Conservation (phyloP, 148 eudicot genomes). For the Nepenthes gracilis region DNA sequence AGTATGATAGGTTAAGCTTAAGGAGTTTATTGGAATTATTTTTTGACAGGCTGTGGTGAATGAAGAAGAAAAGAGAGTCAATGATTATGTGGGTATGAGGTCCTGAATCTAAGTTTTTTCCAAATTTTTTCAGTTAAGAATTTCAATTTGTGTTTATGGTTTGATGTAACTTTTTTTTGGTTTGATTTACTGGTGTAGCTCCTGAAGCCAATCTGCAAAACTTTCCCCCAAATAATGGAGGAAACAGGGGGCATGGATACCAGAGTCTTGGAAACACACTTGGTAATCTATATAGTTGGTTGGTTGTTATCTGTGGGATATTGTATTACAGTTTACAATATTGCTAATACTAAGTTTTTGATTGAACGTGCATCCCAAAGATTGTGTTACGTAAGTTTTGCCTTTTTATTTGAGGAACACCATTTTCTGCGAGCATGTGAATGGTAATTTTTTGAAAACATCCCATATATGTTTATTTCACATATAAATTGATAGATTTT, state of each 20-base stretch:
- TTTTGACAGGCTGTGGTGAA: conserved; percentile 58
- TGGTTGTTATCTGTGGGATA: background rate
- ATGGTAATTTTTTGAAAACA: too few relatives aligned
- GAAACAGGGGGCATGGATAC: conserved; percentile 42
- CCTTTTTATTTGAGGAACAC: too few relatives aligned
- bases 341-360: background rate
- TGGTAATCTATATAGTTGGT: conserved; percentile 31
- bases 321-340: background rate
- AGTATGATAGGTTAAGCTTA: too few relatives aligned
- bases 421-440: too few relatives aligned
- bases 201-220: conserved; percentile 57
- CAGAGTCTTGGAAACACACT: conserved; percentile 42
- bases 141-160: background rate
- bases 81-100: conserved; percentile 39
- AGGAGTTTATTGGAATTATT: background rate
- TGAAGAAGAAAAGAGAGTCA: conserved; percentile 47
- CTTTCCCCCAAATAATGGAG: conserved; percentile 59
- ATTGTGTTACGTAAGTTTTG: too few relatives aligned
- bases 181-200: conserved; percentile 31
- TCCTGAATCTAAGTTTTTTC: background rate
- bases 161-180: background rate
- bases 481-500: too few relatives aligned
- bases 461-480: too few relatives aligned
- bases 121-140: background rate
- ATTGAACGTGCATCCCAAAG: too few relatives aligned